Evolutionary conservation across 352 stramenopile species (phyloP), one percentile per base, ranked within the genome.

Genomic region (Phytophthora foliorum): DNA sequence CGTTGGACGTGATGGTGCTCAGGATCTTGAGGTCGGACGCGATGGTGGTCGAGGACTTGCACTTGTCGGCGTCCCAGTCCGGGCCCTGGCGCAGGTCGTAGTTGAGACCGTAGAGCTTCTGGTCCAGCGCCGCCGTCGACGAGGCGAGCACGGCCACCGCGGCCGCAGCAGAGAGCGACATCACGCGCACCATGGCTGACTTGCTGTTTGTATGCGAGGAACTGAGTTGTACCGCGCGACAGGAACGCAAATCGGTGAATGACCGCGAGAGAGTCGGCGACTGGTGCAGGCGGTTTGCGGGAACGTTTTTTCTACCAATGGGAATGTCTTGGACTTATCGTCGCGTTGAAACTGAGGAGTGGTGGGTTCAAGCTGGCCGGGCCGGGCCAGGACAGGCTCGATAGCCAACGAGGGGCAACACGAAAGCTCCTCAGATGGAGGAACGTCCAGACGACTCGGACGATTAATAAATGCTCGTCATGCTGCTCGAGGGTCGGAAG

Each of bases 21-120:
- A 95, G 74, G 24, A 79, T 70, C 70, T 86, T 89, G 65, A 95
- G 78, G 70, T 95, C 88, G 8, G 77, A 57, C 19, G 81, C 81
- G 70, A 95, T 91, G 50, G 82, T 87, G 19, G 57, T 27, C n/a
- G 71, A 63, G 22, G 61, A 64, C 75, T 95, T 95, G 83, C 88
- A 95, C 73, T 91, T 92, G 69, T 58, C 74, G 16, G 86, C 25
- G 58, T 91, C 88, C 86, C 86, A 95, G 84, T 95, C 88, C 0
- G 88, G 62, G 24, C 86, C 86, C 49, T 91, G 82, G 42, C 88
- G 88, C 63, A 93, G 65, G 67, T 95, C 87, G 72, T 92, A 95
- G 78, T 95, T 95, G 69, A 95, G 56, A 4, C 88, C 88, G 61
- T 92, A 91, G 57, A 95, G 78, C 70, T 80, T 67, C 74, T 89